Evolutionary conservation across 106 monocot genomes (phyloP).

Genomic region (Dendrobium chrysotoxum): DNA sequence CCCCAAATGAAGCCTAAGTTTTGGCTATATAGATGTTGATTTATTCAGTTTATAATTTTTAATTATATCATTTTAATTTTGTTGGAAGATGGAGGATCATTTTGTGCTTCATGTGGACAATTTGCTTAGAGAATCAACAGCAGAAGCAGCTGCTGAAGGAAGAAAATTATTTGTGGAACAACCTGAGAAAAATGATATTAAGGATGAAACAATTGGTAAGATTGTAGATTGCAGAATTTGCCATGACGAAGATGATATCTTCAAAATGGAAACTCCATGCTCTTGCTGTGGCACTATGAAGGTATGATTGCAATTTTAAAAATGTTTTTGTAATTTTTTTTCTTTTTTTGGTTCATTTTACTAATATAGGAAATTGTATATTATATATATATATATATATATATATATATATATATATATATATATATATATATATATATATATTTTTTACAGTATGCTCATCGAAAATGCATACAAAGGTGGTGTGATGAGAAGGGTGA

Average conservation of each 20-base stretch:
- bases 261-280: slow-evolving; percentile 69
- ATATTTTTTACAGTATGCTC: slow-evolving; percentile 66
- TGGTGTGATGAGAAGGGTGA: slow-evolving; percentile 91
- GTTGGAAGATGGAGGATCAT: not conserved
- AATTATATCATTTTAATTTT: not conserved
- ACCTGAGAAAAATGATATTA: not conserved
- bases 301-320: slow-evolving; percentile 9
- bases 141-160: not conserved
- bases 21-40: too few species aligned
- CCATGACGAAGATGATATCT: slow-evolving; percentile 62
- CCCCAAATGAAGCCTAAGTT: too few species aligned
- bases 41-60: not conserved
- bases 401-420: too few species aligned
- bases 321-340: not conserved
- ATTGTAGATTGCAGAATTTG: slow-evolving; percentile 74
- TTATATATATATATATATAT: too few species aligned
- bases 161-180: not conserved
- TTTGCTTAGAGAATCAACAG: not conserved
- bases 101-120: not conserved
- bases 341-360: not conserved
- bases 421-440: too few species aligned
- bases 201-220: not conserved
- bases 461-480: slow-evolving; percentile 72
- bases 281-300: slow-evolving; percentile 81
- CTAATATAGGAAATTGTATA: not conserved